Base-by-base conservation (phyloP, 2,329 filamentous ascomycete species). In the Sclerotinia nivalis region DNA sequence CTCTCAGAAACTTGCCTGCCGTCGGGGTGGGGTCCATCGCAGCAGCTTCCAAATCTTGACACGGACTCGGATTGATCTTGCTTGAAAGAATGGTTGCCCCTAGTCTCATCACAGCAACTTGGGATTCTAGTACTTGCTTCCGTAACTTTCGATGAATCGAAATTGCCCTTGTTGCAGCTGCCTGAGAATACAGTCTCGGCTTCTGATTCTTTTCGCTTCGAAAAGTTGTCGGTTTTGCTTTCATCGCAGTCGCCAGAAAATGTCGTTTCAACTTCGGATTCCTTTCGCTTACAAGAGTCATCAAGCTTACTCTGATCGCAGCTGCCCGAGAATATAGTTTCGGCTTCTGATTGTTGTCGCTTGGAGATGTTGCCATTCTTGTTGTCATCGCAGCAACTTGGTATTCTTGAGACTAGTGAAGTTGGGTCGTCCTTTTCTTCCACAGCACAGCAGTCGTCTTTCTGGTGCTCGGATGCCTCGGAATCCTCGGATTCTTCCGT, bases 301-400 rank as follows among this genome's bases (percentile, higher is more conserved):
- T 56, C 40, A 10, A 47, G 12, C 37, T 37, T 66, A 15, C 34
- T 45, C 9, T 69, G 34, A 25, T 45, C 61, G 37, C 70, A 71
- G n/a, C 52, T 60, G 22, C 56, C 56, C 22, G 37, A 60, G n/a
- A 60, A 60, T 20, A 28, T 60, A 28, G 37, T 65, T 52, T 65
- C 61, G 34, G 47, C 61, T 65, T 52, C 61, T 6, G 61, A 65
- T 15, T 52, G 9, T 28, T 65, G 47, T 28, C 61, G 61, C 61
- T 65, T 40, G 18, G 12, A 28, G 3, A 12, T 40, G 18, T 8
- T 37, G 8, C 31, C 25, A 18, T 31, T 31, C 1, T 47, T 61
- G 22, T n/a, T 31, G 15, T 68, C 54, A 43, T 49, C 69, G 43
- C 70, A 71, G 37, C 65, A 70, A 18, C 61, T 60, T 43, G 62